Percentiles rank a stretch among this genome's conserved stretches.
Evolutionary conservation across 441 rosid species (phyloP).

Genomic region (Brassica balearica): DNA sequence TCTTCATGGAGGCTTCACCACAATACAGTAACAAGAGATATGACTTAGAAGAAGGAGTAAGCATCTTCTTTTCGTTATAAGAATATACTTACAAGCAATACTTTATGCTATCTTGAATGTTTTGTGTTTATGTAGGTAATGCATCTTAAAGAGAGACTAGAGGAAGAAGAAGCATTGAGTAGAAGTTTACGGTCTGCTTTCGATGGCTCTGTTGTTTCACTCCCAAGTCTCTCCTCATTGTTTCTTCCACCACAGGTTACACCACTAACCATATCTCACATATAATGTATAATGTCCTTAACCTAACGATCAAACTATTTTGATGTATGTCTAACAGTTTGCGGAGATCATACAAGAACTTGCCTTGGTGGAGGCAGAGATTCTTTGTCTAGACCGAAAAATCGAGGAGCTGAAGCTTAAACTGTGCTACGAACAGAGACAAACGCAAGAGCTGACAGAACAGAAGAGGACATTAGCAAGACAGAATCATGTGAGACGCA

Average conservation of each 20-base stretch:
- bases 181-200: slow-evolving; percentile 60
- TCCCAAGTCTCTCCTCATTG: slow-evolving; percentile 60
- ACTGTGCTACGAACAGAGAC: slow-evolving; percentile 61
- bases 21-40: slow-evolving; percentile 51
- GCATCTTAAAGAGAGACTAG: slow-evolving; percentile 63
- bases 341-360: slow-evolving; percentile 66
- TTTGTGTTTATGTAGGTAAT: slow-evolving; percentile 53
- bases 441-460: slow-evolving; percentile 43
- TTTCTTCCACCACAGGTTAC: slow-evolving; percentile 61
- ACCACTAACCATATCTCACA: neutral
- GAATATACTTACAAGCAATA: neutral
- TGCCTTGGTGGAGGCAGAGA: slow-evolving; percentile 81
- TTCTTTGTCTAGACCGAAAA: slow-evolving; percentile 70
- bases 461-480: slow-evolving; percentile 41
- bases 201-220: slow-evolving; percentile 55
- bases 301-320: neutral
- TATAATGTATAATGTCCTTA: neutral
- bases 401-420: slow-evolving; percentile 70
- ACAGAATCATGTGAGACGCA: slow-evolving; percentile 44
- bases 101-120: neutral
- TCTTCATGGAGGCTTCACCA: slow-evolving; percentile 57
- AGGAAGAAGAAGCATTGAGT: slow-evolving; percentile 62
- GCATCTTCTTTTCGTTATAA: neutral
- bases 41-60: slow-evolving; percentile 59
- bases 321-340: slow-evolving; percentile 50